These are phyloP conservation scores for Amphicarpaea edgeworthii DNA, from an alignment of 306 rosid genomes.

Conservation along the genomic window DNA sequence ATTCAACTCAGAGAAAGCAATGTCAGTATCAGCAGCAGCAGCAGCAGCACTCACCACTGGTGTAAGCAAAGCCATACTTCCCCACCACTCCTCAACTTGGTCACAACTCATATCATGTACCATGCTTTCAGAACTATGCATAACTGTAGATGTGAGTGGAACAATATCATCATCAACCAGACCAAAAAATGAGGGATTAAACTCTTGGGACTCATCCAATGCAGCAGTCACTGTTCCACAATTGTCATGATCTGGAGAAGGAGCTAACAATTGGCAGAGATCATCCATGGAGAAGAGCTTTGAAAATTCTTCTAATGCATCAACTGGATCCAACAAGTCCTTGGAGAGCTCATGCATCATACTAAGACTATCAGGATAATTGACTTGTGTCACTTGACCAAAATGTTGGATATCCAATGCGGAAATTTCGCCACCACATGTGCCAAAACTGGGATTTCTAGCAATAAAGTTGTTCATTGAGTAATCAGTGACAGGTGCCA, in stretches of 20 bases:
- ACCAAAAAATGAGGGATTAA: slow-evolving; percentile 50
- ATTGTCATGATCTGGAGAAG: too few species aligned
- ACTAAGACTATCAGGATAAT: too few species aligned
- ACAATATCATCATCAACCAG: too few species aligned
- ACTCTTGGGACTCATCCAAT: slow-evolving; percentile 52
- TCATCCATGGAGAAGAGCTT: slow-evolving; percentile 62
- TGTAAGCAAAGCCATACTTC: slow-evolving; percentile 50
- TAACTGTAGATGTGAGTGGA: slow-evolving; percentile 27
- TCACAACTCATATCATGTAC: slow-evolving; percentile 48
- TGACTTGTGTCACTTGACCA: too few species aligned
- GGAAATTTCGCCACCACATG: too few species aligned
- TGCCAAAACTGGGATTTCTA: too few species aligned
- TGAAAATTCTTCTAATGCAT: slow-evolving; percentile 51
- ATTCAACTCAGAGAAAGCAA: slow-evolving; percentile 54
- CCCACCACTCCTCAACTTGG: slow-evolving; percentile 54
- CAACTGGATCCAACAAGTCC: background rate
- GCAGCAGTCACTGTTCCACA: slow-evolving; percentile 45
- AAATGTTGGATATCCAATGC: too few species aligned
- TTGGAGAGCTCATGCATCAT: too few species aligned
- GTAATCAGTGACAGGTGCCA: too few species aligned
- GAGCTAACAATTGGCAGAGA: slow-evolving; percentile 66
- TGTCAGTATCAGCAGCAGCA: slow-evolving; percentile 39
- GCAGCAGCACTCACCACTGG: slow-evolving; percentile 49
- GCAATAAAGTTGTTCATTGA: too few species aligned
- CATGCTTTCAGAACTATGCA: slow-evolving; percentile 49